Evolutionary conservation across 2,329 filamentous ascomycete species (phyloP).

Genomic region (Fusarium sp.): DNA sequence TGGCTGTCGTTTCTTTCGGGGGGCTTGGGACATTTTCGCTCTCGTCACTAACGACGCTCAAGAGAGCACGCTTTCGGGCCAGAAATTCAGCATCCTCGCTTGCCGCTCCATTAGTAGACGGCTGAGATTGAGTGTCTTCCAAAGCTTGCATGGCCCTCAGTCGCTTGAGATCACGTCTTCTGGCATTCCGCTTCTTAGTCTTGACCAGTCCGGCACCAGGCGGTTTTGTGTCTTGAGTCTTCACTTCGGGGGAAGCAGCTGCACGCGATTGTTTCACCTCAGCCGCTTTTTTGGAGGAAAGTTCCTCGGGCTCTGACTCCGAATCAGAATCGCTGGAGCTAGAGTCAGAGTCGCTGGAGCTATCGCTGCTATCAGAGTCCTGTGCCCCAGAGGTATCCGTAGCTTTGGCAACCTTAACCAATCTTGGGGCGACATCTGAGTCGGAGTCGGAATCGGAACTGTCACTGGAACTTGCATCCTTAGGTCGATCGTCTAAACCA

Average conservation of each 20-base stretch:
- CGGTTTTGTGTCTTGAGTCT: slow-evolving; percentile 32
- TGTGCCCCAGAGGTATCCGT: slow-evolving; percentile 19
- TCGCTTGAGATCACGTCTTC: slow-evolving; percentile 56
- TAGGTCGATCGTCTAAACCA: background rate
- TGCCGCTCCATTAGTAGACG: slow-evolving; percentile 13
- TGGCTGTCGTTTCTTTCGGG: slow-evolving; percentile 1
- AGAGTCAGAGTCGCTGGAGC: slow-evolving; percentile 36
- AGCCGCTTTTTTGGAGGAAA: slow-evolving; percentile 49
- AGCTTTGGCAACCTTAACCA: background rate
- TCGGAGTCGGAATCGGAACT: background rate
- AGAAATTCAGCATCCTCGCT: slow-evolving; percentile 46
- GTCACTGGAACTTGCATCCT: slow-evolving; percentile 24
- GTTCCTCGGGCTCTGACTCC: slow-evolving; percentile 51
- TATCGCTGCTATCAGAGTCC: slow-evolving; percentile 31
- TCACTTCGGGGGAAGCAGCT: background rate
- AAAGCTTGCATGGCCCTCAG: slow-evolving; percentile 18
- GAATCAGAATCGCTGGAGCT: slow-evolving; percentile 45
- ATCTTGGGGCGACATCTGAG: background rate
- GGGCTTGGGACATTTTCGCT: slow-evolving; percentile 1
- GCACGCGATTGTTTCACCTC: background rate
- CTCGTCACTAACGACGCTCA: slow-evolving; percentile 47
- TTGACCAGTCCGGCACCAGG: slow-evolving; percentile 53
- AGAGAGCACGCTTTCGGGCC: slow-evolving; percentile 55
- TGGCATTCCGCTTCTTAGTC: slow-evolving; percentile 64
- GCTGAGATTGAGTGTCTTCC: slow-evolving; percentile 32